These are phyloP conservation scores for Metschnikowia similis DNA, from an alignment of 805 yeast genomes.

Conservation along the genomic window DNA sequence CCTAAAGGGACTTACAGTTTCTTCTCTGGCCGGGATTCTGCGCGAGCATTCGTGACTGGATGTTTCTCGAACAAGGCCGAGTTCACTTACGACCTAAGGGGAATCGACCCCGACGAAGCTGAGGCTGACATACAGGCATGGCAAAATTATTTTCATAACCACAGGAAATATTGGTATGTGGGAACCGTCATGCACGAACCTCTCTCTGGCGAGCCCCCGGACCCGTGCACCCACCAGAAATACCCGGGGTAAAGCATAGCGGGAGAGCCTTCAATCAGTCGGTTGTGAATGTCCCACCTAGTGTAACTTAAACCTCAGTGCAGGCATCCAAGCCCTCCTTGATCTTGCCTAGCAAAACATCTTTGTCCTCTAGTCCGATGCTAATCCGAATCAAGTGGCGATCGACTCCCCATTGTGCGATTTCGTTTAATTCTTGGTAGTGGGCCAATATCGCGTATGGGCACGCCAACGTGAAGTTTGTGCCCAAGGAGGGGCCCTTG, in stretches of 20 bases:
- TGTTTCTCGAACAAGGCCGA: constrained; percentile 54
- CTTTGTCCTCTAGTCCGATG: constrained; percentile 76
- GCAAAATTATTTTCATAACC: constrained; percentile 46
- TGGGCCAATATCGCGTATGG: constrained; percentile 89
- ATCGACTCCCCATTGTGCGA: constrained; percentile 80
- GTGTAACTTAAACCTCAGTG: not conserved
- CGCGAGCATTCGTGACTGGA: constrained; percentile 68
- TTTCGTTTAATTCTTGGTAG: constrained; percentile 73
- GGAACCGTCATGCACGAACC: constrained; percentile 50
- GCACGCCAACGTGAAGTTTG: constrained; percentile 83
- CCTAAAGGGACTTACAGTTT: constrained; percentile 52
- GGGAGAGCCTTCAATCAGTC: not conserved
- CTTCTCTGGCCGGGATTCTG: constrained; percentile 63
- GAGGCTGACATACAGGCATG: constrained; percentile 42
- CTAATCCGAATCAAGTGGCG: constrained; percentile 72
- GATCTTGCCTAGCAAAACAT: constrained; percentile 38
- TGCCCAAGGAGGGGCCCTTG: constrained; percentile 90
- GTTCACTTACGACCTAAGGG: constrained; percentile 63
- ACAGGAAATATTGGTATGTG: constrained; percentile 55
- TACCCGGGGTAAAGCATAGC: constrained; percentile 6
- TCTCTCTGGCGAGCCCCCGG: constrained; percentile 47
- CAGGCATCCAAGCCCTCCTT: constrained; percentile 14
- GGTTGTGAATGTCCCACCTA: not conserved
- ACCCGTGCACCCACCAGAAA: constrained; percentile 35
- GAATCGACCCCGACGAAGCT: constrained; percentile 44